phyloP scores from a whole-genome alignment of 805 yeast species.

The Nakazawaea sp. region DNA sequence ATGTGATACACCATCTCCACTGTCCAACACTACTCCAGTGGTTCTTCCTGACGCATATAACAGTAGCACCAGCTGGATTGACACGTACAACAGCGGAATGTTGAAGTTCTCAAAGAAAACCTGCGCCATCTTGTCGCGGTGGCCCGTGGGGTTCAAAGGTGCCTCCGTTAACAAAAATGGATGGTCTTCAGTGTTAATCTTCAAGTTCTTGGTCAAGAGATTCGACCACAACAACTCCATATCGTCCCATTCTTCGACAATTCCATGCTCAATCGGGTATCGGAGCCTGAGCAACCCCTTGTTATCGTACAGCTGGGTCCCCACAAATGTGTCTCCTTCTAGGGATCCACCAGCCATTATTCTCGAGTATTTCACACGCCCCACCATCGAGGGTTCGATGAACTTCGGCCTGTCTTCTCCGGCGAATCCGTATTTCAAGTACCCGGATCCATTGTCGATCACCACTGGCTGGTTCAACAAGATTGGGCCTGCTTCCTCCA shows the following conservation, averaged over 20 bases:
- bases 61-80: slow-evolving; percentile 73
- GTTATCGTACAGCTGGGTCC: slow-evolving; percentile 64
- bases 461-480: slow-evolving; percentile 68
- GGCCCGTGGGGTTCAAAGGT: slow-evolving; percentile 65
- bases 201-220: slow-evolving; percentile 50
- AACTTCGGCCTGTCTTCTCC: slow-evolving; percentile 80
- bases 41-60: slow-evolving; percentile 86
- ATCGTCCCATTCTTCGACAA: slow-evolving; percentile 76
- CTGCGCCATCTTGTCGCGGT: slow-evolving; percentile 58
- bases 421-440: slow-evolving; percentile 84
- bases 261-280: slow-evolving; percentile 77
- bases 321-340: slow-evolving; percentile 66
- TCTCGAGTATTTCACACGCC: slow-evolving; percentile 77
- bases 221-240: slow-evolving; percentile 80
- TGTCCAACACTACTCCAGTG: slow-evolving; percentile 82
- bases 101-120: slow-evolving; percentile 65
- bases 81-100: slow-evolving; percentile 68
- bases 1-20: slow-evolving; percentile 92
- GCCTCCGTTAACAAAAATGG: slow-evolving; percentile 87
- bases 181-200: slow-evolving; percentile 67
- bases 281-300: slow-evolving; percentile 69
- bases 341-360: slow-evolving; percentile 65
- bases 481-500: slow-evolving; percentile 8
- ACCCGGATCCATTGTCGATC: slow-evolving; percentile 82
- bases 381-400: slow-evolving; percentile 58